Evolutionary conservation across 176 grass and related monocot species (phyloP).

Genomic region (Canna indica): DNA sequence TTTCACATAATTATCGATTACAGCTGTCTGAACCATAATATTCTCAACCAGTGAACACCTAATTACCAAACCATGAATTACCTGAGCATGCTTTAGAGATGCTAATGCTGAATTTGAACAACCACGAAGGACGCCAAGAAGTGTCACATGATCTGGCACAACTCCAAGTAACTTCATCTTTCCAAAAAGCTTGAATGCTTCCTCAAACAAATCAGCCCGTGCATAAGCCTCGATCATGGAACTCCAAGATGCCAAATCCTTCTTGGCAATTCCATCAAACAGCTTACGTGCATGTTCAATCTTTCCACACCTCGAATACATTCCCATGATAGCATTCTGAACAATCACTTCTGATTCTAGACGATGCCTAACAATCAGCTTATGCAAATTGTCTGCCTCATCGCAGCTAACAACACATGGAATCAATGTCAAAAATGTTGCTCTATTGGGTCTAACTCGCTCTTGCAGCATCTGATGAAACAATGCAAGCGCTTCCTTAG

Average conservation of each 20-base stretch:
- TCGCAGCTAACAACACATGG: not conserved
- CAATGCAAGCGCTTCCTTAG: slow-evolving; percentile 5
- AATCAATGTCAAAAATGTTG: slow-evolving; percentile 27
- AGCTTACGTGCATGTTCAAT: slow-evolving; percentile 5
- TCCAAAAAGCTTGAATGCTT: slow-evolving; percentile 15
- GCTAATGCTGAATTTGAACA: slow-evolving; percentile 22
- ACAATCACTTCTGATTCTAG: slow-evolving; percentile 11
- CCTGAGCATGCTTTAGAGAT: slow-evolving; percentile 10
- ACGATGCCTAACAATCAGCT: slow-evolving; percentile 1
- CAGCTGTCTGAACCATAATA: slow-evolving; percentile 18
- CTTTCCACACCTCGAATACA: slow-evolving; percentile 15
- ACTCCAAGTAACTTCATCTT: slow-evolving; percentile 14
- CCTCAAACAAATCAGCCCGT: slow-evolving; percentile 1
- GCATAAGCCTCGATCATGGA: slow-evolving; percentile 25
- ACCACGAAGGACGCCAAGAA: slow-evolving; percentile 10
- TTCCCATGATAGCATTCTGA: slow-evolving; percentile 19
- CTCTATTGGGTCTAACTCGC: slow-evolving; percentile 20
- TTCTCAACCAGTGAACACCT: slow-evolving; percentile 3
- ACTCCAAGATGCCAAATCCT: slow-evolving; percentile 27
- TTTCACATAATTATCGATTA: slow-evolving; percentile 20
- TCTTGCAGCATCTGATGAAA: slow-evolving; percentile 17
- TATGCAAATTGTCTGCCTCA: slow-evolving; percentile 14
- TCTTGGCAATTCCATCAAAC: slow-evolving; percentile 14
- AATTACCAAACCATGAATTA: slow-evolving; percentile 14
- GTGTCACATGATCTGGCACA: slow-evolving; percentile 13